Percentiles rank a stretch among this genome's conserved stretches.
Evolutionary conservation across 805 yeast species (phyloP).

Genomic region (Cyberlindnera veronae): DNA sequence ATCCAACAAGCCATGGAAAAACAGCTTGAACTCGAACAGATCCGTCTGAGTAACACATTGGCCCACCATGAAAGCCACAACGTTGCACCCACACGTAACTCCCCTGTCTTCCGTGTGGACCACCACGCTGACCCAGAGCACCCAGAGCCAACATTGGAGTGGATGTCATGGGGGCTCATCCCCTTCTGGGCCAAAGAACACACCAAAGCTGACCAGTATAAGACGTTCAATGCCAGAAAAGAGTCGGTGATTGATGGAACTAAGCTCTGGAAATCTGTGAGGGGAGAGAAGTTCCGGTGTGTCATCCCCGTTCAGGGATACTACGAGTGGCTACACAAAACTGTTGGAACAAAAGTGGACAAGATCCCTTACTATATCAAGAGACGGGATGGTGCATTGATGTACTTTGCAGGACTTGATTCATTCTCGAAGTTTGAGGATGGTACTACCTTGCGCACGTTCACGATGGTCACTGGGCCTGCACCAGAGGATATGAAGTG

Average conservation of each 20-base stretch:
- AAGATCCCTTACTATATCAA: conserved; percentile 67
- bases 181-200: conserved; percentile 59
- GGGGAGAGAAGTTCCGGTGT: conserved; percentile 53
- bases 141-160: conserved; percentile 31
- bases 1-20: conserved; percentile 14
- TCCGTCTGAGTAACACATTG: conserved; percentile 15
- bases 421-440: conserved; percentile 23
- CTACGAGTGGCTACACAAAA: conserved; percentile 65
- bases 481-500: conserved; percentile 60
- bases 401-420: conserved; percentile 65
- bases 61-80: conserved; percentile 44
- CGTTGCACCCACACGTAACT: conserved; percentile 56
- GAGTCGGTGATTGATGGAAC: conserved; percentile 52
- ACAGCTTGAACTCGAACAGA: conserved; percentile 8
- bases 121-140: conserved; percentile 1
- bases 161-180: conserved; percentile 79
- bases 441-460: conserved; percentile 39
- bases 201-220: conserved; percentile 34
- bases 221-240: conserved; percentile 69
- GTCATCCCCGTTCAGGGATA: conserved; percentile 80
- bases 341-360: conserved; percentile 30
- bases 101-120: conserved; percentile 34
- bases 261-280: conserved; percentile 52
- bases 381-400: conserved; percentile 46
- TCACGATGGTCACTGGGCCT: conserved; percentile 70